Evolutionary conservation across 305 asterid species (phyloP).

Genomic region (Fraxinus platypoda): DNA sequence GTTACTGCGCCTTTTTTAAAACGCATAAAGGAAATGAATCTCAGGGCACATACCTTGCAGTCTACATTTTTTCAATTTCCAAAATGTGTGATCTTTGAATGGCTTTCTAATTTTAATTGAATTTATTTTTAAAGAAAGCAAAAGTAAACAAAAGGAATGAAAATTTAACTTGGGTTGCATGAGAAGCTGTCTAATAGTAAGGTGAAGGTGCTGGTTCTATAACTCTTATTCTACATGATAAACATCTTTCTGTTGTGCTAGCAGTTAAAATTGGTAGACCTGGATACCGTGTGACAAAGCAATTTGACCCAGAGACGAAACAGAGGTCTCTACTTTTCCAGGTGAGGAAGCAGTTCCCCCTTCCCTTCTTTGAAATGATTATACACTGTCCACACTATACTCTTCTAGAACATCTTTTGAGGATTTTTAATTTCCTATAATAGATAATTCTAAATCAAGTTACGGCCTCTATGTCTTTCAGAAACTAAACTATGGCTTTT

Average conservation of each 20-base stretch:
- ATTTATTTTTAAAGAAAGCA: neutral
- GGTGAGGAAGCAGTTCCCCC: conserved; percentile 34
- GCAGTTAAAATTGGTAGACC: conserved; percentile 96
- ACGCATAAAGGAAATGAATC: neutral
- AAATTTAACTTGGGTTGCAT: neutral
- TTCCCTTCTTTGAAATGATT: neutral
- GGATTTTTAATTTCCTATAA: neutral
- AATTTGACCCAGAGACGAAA: conserved; percentile 84
- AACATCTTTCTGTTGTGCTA: conserved; percentile 14
- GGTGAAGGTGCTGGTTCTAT: neutral
- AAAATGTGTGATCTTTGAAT: neutral
- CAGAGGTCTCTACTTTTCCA: conserved; percentile 96
- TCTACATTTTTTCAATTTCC: neutral
- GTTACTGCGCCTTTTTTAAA: neutral
- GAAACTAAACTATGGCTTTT: neutral
- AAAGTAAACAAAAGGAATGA: neutral
- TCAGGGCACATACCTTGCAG: neutral
- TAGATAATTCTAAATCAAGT: neutral
- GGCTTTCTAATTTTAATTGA: neutral
- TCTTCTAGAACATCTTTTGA: neutral
- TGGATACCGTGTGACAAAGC: conserved; percentile 96
- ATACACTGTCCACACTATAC: neutral
- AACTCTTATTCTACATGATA: neutral
- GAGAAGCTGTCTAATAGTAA: neutral
- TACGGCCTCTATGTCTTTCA: neutral